These are phyloP conservation scores for Phytophthora megakarya DNA, from an alignment of 352 stramenopile species.

Conservation along the genomic window DNA sequence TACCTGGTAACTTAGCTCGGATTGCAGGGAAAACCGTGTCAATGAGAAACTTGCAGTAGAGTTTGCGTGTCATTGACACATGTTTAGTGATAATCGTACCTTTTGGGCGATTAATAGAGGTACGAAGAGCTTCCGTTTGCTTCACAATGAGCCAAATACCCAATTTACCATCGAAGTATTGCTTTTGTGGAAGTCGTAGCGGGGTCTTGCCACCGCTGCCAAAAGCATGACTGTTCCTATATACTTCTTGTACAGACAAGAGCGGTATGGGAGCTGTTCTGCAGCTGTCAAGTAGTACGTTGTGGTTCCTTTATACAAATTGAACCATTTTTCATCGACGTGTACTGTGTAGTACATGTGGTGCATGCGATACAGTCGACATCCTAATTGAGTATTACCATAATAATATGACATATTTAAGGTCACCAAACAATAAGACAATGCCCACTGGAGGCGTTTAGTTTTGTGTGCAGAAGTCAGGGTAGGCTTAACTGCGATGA, in stretches of 20 bases:
- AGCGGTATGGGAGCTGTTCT: not conserved
- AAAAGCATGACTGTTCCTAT: not conserved
- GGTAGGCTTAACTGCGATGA: no score
- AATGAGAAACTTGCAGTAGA: not conserved
- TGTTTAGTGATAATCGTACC: not conserved
- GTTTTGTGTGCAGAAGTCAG: no score
- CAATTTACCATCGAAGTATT: not conserved
- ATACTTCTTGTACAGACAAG: not conserved
- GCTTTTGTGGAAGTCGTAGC: not conserved
- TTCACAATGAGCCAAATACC: not conserved
- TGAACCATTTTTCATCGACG: conserved; percentile 2
- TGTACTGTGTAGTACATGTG: not conserved
- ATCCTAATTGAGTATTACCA: not conserved
- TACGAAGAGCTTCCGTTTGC: not conserved
- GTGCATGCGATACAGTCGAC: not conserved
- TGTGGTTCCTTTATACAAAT: not conserved
- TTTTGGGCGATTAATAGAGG: not conserved
- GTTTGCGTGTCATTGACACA: not conserved
- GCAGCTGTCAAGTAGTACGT: not conserved
- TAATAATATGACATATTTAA: not conserved
- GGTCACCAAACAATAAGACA: no score
- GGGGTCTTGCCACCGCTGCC: not conserved
- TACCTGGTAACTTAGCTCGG: not conserved
- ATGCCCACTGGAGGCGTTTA: no score
- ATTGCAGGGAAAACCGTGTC: not conserved